Base-by-base conservation (phyloP, 2,329 filamentous ascomycete genomes). In the Hypoxylon sp. region DNA sequence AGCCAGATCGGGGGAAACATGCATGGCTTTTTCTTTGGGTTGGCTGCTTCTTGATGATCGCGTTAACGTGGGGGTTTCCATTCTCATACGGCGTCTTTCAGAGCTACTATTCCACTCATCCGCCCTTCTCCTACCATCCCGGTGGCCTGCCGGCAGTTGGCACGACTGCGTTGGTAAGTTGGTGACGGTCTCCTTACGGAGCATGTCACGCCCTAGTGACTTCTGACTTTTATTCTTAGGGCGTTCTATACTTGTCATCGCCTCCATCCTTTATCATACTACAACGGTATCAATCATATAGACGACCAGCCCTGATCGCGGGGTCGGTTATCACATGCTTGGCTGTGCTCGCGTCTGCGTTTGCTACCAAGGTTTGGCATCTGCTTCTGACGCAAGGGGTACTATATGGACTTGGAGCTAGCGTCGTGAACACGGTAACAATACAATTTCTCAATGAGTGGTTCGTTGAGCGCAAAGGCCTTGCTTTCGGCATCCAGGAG, bases 21-120 rank as follows among this genome's bases (percentile, higher is more conserved):
- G 67, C 67, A 3, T 69, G 67, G 67, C 63, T 69, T 7, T 69
- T 69, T 14, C 60, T 69, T 2, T 69, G 63, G 63, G 56, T 61
- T 30, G 67, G 67, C 25, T 69, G 67, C 23, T 69, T 69, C 19
- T 41, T 69, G 30, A 69, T 69, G 63, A 61, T 69, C n/a, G 63
- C 55, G 21, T 28, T 69, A 23, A 69, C 63, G 5, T 69, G 67
- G 63, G 67, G 60, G 1, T 69, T 69, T 34, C 63, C 63, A 0
- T 69, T 67, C 45, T 69, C 67, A 1, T 69, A 69, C 25, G 67
- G 67, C 3, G 60, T 69, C 32, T 69, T 69, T 10, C 63, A 66
- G 36, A 69, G 67, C 21, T 69, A 64, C 45, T 67, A 63, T 36
- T 66, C 63, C 1, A 53, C 63, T 2, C 56, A 69, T 13, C 60